Conservation (phyloP, 2,329 filamentous ascomycete species). For the Aspergillus eucalypticola region DNA sequence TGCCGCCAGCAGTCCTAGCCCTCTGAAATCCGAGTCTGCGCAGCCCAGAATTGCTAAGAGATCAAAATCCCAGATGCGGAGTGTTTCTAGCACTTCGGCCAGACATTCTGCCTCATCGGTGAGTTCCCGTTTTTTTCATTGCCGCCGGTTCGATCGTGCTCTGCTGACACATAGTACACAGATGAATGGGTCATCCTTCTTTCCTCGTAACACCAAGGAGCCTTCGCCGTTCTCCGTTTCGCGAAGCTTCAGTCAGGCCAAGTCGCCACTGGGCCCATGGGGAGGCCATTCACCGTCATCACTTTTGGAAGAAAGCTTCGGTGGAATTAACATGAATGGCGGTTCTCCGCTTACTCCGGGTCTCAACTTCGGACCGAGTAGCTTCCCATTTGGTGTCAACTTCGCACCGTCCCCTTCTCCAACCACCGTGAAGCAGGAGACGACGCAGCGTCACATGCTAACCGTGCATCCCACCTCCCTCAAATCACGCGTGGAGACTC, state of each 20-base stretch:
- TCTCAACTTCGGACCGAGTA: slow-evolving; percentile 37
- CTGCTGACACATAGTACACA: slow-evolving; percentile 20
- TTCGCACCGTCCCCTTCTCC: slow-evolving; percentile 31
- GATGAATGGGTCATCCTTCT: slow-evolving; percentile 33
- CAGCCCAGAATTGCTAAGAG: slow-evolving; percentile 26
- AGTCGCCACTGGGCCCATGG: slow-evolving; percentile 41
- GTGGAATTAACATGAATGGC: slow-evolving; percentile 48
- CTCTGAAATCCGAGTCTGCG: slow-evolving; percentile 34
- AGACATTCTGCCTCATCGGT: slow-evolving; percentile 32
- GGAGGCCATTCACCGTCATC: slow-evolving; percentile 46
- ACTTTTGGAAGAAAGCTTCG: slow-evolving; percentile 47
- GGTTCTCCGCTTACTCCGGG: slow-evolving; percentile 44
- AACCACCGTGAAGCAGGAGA: slow-evolving; percentile 32
- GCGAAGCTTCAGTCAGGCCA: slow-evolving; percentile 32
- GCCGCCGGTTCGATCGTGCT: not conserved
- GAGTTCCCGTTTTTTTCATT: slow-evolving; percentile 18
- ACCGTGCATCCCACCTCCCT: slow-evolving; percentile 67
- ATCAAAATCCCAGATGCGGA: slow-evolving; percentile 30
- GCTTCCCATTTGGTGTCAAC: slow-evolving; percentile 43
- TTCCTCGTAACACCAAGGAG: slow-evolving; percentile 38
- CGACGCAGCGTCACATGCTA: slow-evolving; percentile 46
- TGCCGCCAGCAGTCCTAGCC: slow-evolving; percentile 49
- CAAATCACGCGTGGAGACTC: slow-evolving; percentile 94
- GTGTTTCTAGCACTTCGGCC: slow-evolving; percentile 25
- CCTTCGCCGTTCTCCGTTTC: slow-evolving; percentile 39